phyloP scores from a whole-genome alignment of 495 filamentous ascomycete genomes.

The Penicillium verhagenii region DNA sequence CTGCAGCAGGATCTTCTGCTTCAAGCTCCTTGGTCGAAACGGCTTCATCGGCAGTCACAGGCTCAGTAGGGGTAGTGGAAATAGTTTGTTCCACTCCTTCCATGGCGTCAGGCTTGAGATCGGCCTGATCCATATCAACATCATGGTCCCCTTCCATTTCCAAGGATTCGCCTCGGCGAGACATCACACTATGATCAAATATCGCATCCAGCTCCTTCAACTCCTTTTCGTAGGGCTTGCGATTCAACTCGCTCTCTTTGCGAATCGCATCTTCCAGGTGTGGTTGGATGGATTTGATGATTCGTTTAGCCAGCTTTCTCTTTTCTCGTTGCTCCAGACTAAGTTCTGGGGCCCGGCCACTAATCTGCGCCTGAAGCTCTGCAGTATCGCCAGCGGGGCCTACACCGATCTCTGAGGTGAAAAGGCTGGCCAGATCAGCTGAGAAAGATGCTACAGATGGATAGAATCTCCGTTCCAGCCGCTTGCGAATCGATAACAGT shows the following conservation, averaged over 20 bases:
- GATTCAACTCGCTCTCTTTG: constrained; percentile 75
- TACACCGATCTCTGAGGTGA: constrained; percentile 65
- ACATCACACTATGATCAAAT: constrained; percentile 58
- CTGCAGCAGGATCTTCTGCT: constrained; percentile 11
- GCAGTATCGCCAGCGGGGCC: constrained; percentile 51
- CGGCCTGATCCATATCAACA: constrained; percentile 14
- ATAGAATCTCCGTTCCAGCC: constrained; percentile 69
- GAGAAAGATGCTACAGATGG: constrained; percentile 72
- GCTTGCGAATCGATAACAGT: constrained; percentile 59
- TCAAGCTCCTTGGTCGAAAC: background rate
- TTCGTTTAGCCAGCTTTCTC: constrained; percentile 73
- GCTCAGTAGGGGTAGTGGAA: background rate
- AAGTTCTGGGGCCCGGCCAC: constrained; percentile 53
- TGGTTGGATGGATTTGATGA: constrained; percentile 76
- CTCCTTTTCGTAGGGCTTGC: constrained; percentile 65
- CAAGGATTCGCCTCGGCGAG: constrained; percentile 39
- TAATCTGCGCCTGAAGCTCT: constrained; percentile 53
- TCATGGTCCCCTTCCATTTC: constrained; percentile 28
- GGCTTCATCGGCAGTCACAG: constrained; percentile 1
- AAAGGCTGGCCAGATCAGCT: constrained; percentile 66
- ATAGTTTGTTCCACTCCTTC: constrained; percentile 21
- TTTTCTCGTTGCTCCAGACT: constrained; percentile 64
- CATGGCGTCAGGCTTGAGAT: constrained; percentile 11
- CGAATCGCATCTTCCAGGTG: constrained; percentile 71
- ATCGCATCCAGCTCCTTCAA: constrained; percentile 71